Conservation (phyloP, 2,329 filamentous ascomycete genomes). For the Blumeria graminis region DNA sequence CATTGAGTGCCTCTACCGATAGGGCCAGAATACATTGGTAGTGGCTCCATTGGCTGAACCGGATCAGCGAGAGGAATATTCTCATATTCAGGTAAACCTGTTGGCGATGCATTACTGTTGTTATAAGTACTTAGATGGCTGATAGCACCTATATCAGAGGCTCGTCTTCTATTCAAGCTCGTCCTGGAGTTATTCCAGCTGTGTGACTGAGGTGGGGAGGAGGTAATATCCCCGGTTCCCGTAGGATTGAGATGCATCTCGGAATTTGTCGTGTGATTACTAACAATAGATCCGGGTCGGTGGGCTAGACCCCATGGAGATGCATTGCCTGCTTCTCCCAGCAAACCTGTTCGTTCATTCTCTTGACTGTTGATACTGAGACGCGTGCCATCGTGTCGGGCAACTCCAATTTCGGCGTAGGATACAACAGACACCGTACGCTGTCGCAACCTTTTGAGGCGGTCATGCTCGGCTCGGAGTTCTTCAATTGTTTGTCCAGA, state of each 20-base stretch:
- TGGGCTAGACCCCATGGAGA: conserved; percentile 18
- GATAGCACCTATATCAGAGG: conserved; percentile 10
- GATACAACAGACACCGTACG: conserved; percentile 50
- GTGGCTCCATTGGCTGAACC: conserved; percentile 8
- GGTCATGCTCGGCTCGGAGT: conserved; percentile 28
- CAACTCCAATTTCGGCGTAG: conserved; percentile 54
- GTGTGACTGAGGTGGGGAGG: conserved; percentile 19
- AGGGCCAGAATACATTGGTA: conserved; percentile 13
- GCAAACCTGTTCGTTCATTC: conserved; percentile 44
- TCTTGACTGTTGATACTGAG: conserved; percentile 50
- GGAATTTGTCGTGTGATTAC: conserved; percentile 23
- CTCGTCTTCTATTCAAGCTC: conserved; percentile 2
- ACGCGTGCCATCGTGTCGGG: conserved; percentile 52
- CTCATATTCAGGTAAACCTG: conserved; percentile 14
- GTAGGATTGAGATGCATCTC: conserved; percentile 18
- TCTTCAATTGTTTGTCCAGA: conserved; percentile 30
- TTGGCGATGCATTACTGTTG: conserved; percentile 11
- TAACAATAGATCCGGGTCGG: conserved; percentile 29
- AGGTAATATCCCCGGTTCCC: conserved; percentile 14
- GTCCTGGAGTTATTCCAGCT: conserved; percentile 16
- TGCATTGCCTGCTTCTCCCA: conserved; percentile 39
- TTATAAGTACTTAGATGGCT: conserved; percentile 13
- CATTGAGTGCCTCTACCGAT: conserved; percentile 6
- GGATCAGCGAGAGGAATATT: conserved; percentile 12
- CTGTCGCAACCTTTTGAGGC: conserved; percentile 33